Conservation (phyloP, 2,329 filamentous ascomycete species). For the Colletotrichum sp. region DNA sequence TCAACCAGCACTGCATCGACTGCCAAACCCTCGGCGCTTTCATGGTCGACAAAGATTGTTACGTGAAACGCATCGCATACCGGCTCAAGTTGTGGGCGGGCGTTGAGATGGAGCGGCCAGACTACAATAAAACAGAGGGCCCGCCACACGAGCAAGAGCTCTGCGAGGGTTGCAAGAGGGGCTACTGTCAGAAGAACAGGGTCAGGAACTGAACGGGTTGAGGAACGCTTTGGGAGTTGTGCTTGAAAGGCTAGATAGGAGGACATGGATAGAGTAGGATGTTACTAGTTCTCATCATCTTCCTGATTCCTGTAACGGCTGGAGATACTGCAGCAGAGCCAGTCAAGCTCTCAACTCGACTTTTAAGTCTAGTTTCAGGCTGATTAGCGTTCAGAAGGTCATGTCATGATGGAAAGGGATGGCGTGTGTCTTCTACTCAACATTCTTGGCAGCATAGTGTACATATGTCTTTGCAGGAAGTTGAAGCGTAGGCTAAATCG, state of each 20-base stretch:
- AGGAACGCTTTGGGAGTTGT: background rate
- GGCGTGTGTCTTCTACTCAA: no score
- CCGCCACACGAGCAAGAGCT: slow-evolving; percentile 29
- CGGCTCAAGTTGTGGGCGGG: slow-evolving; percentile 41
- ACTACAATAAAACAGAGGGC: background rate
- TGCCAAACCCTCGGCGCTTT: slow-evolving; percentile 33
- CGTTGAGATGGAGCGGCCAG: slow-evolving; percentile 22
- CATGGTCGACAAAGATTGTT: slow-evolving; percentile 31
- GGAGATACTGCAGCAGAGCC: no score
- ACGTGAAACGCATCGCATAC: slow-evolving; percentile 38
- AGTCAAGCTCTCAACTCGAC: no score
- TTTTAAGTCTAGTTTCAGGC: no score
- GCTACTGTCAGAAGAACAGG: slow-evolving; percentile 28
- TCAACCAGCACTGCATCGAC: slow-evolving; percentile 37
- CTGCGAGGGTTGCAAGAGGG: slow-evolving; percentile 42
- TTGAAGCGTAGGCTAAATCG: no score
- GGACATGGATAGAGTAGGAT: background rate
- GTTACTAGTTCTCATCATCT: background rate
- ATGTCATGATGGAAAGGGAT: no score
- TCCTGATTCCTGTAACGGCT: background rate
- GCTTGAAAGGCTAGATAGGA: background rate
- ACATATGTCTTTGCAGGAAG: no score
- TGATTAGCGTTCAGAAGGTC: no score
- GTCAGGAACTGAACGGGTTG: background rate
- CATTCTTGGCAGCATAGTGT: no score